Percentiles rank a stretch among this genome's conserved stretches.
Evolutionary conservation across 192 early-diverging fungal species (phyloP).

Genomic region (Fimicolochytrium jonesii): DNA sequence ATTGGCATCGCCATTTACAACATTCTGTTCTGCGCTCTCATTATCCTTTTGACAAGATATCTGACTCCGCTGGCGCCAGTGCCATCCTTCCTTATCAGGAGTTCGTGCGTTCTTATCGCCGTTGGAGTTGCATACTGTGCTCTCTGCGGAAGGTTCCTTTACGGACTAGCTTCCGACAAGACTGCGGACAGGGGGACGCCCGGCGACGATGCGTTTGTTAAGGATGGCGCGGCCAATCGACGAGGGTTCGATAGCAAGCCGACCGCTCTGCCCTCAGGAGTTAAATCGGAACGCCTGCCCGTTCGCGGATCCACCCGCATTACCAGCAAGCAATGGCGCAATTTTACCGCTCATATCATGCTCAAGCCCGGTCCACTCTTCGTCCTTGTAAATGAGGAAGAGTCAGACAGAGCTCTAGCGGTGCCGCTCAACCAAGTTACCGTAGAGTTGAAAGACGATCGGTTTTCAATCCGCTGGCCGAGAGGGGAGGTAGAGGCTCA

Average conservation of each 20-base stretch:
- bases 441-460: neutral
- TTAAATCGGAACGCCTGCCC: neutral
- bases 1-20: slow-evolving; percentile 35
- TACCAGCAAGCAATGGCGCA: slow-evolving; percentile 9
- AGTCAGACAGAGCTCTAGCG: neutral
- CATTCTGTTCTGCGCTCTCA: slow-evolving; percentile 11
- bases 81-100: slow-evolving; percentile 3
- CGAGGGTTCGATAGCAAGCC: neutral
- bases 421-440: neutral
- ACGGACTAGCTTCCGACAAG: neutral
- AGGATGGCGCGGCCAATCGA: neutral
- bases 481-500: slow-evolving; percentile 1
- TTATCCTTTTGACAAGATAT: slow-evolving; percentile 7
- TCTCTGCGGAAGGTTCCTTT: slow-evolving; percentile 1
- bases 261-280: neutral
- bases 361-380: neutral
- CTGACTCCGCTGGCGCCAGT: neutral
- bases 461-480: slow-evolving; percentile 3
- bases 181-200: neutral
- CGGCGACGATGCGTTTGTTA: no score
- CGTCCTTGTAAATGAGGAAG: neutral
- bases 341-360: neutral
- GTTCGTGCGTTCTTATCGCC: slow-evolving; percentile 1
- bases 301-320: neutral
- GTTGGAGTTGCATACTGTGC: slow-evolving; percentile 4